Evolutionary conservation across 345 rosid species (phyloP).

Genomic region (Bruguiera parviflora): DNA sequence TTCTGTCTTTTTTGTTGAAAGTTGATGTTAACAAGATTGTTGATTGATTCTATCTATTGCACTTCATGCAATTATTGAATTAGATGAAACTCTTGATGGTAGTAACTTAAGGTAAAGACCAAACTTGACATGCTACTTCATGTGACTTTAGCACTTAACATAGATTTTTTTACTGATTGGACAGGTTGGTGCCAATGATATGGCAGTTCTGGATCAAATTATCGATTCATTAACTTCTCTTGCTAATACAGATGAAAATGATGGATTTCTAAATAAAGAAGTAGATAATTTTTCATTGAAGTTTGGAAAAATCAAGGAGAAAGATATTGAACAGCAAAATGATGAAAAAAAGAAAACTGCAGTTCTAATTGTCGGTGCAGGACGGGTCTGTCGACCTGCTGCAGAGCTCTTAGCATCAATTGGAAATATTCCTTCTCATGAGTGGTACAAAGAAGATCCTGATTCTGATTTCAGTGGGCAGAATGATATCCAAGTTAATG

Average conservation of each 20-base stretch:
- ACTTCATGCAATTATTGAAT: too few species aligned
- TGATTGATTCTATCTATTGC: background rate
- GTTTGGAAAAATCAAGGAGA: constrained; percentile 54
- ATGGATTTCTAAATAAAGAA: constrained; percentile 25
- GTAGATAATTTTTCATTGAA: constrained; percentile 43
- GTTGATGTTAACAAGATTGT: background rate
- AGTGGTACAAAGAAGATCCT: constrained; percentile 40
- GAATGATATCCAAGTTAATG: constrained; percentile 57
- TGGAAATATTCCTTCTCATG: constrained; percentile 40
- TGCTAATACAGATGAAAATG: constrained; percentile 53
- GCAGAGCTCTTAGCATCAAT: constrained; percentile 65
- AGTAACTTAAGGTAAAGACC: background rate
- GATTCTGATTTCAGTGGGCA: constrained; percentile 41
- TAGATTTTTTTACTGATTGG: constrained; percentile 24
- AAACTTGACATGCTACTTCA: background rate
- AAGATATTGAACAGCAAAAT: constrained; percentile 25
- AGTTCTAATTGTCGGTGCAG: constrained; percentile 88
- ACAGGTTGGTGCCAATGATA: constrained; percentile 89
- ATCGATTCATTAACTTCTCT: constrained; percentile 78
- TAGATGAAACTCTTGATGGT: background rate
- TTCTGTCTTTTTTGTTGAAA: background rate
- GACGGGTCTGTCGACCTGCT: constrained; percentile 89
- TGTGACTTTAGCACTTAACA: background rate
- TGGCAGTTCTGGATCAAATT: constrained; percentile 69
- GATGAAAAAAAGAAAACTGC: constrained; percentile 36